Percentiles rank a stretch among this genome's conserved stretches.
These are phyloP conservation scores for Sclerotinia sclerotiorum DNA, from an alignment of 2,329 filamentous ascomycete genomes.

Conservation along the genomic window DNA sequence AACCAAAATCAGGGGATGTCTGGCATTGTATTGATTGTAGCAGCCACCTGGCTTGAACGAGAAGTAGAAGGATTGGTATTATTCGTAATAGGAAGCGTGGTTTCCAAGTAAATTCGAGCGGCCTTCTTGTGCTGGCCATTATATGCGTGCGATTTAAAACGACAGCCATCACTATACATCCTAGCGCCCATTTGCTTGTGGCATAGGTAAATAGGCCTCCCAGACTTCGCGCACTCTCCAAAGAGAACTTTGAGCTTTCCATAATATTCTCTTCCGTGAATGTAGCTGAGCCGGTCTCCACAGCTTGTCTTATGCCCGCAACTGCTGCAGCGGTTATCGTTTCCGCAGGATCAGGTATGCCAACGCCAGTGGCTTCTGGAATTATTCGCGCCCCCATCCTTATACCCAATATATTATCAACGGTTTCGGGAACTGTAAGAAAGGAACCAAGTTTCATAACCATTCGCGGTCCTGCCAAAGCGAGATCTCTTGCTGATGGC, in stretches of 20 bases:
- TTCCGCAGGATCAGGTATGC: constrained; percentile 45
- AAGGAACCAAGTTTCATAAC: constrained; percentile 67
- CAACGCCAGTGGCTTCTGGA: constrained; percentile 54
- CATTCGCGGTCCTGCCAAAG: constrained; percentile 68
- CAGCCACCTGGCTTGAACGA: constrained; percentile 65
- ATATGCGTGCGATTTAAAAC: constrained; percentile 89
- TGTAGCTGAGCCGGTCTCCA: constrained; percentile 34
- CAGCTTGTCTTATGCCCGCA: constrained; percentile 38
- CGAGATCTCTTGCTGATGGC: constrained; percentile 66
- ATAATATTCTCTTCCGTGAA: constrained; percentile 46
- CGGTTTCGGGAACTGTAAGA: constrained; percentile 57
- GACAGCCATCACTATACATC: constrained; percentile 82
- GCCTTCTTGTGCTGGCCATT: constrained; percentile 83
- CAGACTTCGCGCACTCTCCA: constrained; percentile 66
- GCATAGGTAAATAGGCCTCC: constrained; percentile 88
- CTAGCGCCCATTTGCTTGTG: constrained; percentile 88
- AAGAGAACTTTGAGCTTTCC: constrained; percentile 51
- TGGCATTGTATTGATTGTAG: constrained; percentile 90
- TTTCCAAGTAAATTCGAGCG: constrained; percentile 73
- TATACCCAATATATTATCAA: constrained; percentile 53
- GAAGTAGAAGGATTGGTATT: constrained; percentile 68
- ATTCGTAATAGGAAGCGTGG: constrained; percentile 69
- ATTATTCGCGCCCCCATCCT: constrained; percentile 59
- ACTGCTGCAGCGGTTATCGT: constrained; percentile 45
- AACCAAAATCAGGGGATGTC: constrained; percentile 70